Evolutionary conservation across 2,329 filamentous ascomycete genomes (phyloP).

Genomic region (Clonostachys sp.): DNA sequence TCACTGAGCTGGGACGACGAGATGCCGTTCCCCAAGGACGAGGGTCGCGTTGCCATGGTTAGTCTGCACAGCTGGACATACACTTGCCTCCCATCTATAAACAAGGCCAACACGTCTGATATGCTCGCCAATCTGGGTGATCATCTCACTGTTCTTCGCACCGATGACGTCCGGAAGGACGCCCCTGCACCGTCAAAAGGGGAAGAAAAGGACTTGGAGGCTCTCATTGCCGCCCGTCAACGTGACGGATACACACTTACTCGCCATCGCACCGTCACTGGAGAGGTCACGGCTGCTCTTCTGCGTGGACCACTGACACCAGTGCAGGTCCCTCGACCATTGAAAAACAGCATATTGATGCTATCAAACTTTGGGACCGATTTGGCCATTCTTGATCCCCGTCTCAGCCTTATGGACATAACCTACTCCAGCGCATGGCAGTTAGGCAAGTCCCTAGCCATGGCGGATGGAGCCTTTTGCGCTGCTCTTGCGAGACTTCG

Average conservation of each 20-base stretch:
- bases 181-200: background rate
- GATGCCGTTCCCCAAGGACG: background rate
- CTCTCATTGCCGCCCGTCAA: background rate
- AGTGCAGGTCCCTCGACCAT: background rate
- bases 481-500: background rate
- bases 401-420: background rate
- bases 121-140: background rate
- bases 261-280: background rate
- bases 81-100: constrained; percentile 19
- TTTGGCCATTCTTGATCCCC: background rate
- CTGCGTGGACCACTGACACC: background rate
- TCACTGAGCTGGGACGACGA: background rate
- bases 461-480: background rate
- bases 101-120: background rate
- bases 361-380: background rate
- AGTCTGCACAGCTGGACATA: constrained; percentile 33
- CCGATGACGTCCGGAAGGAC: background rate
- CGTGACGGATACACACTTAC: background rate
- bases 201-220: background rate
- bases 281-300: background rate
- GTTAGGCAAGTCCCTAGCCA: background rate
- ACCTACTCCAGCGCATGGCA: background rate
- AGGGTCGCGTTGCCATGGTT: constrained; percentile 12
- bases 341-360: background rate
- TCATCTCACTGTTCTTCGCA: background rate